Percentiles rank a stretch among this genome's conserved stretches.
Evolutionary conservation across 108 stramenopile genomes (phyloP).

Genomic region (Nitzschia sp.): DNA sequence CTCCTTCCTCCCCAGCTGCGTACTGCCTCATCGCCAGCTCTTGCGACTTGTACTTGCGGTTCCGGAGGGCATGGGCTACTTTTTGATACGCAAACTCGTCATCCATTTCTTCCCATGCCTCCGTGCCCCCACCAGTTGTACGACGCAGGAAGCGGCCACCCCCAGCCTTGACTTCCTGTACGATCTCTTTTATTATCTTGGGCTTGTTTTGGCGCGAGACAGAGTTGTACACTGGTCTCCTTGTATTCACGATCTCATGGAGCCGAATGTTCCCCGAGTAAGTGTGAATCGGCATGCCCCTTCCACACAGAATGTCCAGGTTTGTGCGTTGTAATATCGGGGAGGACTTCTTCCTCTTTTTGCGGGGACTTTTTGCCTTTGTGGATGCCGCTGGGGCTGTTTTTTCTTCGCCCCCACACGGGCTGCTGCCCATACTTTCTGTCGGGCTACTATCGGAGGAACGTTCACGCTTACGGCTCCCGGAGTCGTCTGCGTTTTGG

Average conservation of each 20-base stretch:
- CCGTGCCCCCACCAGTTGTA: not conserved
- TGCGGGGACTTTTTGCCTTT: no score
- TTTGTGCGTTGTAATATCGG: constrained; percentile 7
- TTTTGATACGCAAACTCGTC: constrained; percentile 2
- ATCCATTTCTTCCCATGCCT: not conserved
- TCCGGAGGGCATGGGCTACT: not conserved
- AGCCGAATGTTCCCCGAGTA: constrained; percentile 10
- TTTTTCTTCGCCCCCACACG: no score
- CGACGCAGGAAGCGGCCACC: constrained; percentile 4
- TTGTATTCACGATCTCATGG: not conserved
- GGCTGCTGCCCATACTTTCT: no score
- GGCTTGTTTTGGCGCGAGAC: not conserved
- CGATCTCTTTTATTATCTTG: not conserved
- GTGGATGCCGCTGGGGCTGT: no score
- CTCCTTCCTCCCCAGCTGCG: no score
- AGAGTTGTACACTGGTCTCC: not conserved
- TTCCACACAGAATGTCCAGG: constrained; percentile 3
- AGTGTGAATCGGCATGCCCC: constrained; percentile 2
- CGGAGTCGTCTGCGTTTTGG: no score
- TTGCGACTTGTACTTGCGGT: not conserved
- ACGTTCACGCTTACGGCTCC: no score
- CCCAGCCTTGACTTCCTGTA: constrained; percentile 4
- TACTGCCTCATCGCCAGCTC: no score
- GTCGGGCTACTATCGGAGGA: no score
- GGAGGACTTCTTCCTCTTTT: no score